Conservation (phyloP, 495 filamentous ascomycete genomes). For the Neurospora sp. region DNA sequence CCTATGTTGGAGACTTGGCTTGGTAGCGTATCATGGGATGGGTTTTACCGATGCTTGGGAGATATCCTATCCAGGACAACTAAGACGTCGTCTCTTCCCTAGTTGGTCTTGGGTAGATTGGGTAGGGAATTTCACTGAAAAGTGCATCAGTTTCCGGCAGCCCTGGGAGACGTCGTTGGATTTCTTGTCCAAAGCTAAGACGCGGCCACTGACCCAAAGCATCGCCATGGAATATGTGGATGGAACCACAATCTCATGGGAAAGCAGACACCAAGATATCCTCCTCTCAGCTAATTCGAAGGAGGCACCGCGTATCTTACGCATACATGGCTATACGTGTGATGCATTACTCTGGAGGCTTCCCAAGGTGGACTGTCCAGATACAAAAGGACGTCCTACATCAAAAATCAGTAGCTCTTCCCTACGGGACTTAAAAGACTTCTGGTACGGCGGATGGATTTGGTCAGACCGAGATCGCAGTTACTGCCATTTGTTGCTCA, state of each 20-base stretch:
- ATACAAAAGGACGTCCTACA: background rate
- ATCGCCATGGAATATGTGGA: background rate
- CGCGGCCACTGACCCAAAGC: background rate
- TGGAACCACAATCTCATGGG: background rate
- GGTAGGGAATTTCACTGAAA: background rate
- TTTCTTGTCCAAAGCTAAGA: too few relatives aligned
- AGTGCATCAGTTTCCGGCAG: background rate
- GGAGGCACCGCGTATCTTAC: background rate
- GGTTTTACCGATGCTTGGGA: background rate
- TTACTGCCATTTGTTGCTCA: background rate
- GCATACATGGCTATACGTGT: background rate
- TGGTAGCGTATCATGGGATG: rapidly evolving
- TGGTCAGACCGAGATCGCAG: background rate
- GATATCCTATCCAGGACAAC: background rate
- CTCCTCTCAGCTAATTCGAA: background rate
- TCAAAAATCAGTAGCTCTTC: background rate
- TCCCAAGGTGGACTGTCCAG: rapidly evolving
- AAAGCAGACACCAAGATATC: background rate
- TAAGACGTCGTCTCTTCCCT: background rate
- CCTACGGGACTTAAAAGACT: background rate
- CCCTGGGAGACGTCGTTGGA: background rate
- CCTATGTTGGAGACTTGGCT: background rate
- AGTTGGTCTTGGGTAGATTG: background rate
- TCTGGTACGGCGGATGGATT: background rate
- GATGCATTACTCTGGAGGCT: background rate